These are phyloP conservation scores for Stylosanthes scabra DNA, from an alignment of 331 rosid genomes.

Conservation along the genomic window DNA sequence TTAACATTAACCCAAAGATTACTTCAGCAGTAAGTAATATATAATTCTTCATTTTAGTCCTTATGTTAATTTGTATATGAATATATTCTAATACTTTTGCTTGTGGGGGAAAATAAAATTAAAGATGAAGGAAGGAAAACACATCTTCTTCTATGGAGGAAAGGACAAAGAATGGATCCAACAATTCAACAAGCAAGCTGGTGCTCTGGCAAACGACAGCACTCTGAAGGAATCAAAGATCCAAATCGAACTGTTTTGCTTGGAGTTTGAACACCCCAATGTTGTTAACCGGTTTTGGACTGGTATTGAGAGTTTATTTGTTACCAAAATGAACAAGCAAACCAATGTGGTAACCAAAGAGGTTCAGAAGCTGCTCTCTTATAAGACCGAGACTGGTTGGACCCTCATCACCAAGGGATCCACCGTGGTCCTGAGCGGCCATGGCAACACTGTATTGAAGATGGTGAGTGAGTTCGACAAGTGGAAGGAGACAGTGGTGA, in stretches of 20 bases:
- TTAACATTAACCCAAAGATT: slow-evolving; percentile 26
- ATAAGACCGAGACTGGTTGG: slow-evolving; percentile 58
- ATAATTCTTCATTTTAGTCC: too few relatives aligned
- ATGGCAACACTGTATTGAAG: slow-evolving; percentile 44
- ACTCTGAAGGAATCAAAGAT: slow-evolving; percentile 40
- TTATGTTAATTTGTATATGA: too few relatives aligned
- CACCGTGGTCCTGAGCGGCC: slow-evolving; percentile 39
- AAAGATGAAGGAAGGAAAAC: slow-evolving; percentile 37
- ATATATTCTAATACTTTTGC: too few relatives aligned
- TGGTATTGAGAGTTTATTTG: slow-evolving; percentile 51
- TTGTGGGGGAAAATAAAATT: too few relatives aligned
- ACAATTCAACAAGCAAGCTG: slow-evolving; percentile 41
- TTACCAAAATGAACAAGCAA: slow-evolving; percentile 39
- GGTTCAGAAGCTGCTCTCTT: slow-evolving; percentile 52
- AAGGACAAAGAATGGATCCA: slow-evolving; percentile 55
- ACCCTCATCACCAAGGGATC: slow-evolving; percentile 49
- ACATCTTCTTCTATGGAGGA: slow-evolving; percentile 60
- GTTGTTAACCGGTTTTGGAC: slow-evolving; percentile 41
- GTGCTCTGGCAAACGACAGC: slow-evolving; percentile 29
- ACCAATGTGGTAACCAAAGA: slow-evolving; percentile 44
- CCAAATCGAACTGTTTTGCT: slow-evolving; percentile 37
- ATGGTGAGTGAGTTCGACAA: slow-evolving; percentile 51
- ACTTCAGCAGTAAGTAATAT: neutral
- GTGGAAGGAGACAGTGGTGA: slow-evolving; percentile 44
- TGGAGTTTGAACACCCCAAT: slow-evolving; percentile 34